Percentiles rank a stretch among this genome's conserved stretches.
These are phyloP conservation scores for Casuarina equisetifolia DNA, from an alignment of 306 rosid species.

Conservation along the genomic window DNA sequence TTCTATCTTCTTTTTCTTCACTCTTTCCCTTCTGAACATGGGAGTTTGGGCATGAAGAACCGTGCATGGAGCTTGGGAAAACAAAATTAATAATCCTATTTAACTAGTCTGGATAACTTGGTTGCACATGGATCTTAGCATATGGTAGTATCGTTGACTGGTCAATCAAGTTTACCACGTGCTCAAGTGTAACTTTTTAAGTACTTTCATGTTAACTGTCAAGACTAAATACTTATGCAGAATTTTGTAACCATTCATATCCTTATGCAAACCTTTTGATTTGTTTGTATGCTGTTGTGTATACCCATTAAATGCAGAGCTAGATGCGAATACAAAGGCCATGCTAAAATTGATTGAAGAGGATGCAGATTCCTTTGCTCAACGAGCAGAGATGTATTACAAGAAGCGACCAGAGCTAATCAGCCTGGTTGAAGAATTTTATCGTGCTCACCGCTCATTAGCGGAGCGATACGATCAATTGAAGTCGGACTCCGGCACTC, in stretches of 20 bases:
- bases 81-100: no score
- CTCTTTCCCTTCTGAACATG: not conserved
- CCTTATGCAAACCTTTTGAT: not conserved
- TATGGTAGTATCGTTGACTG: not conserved
- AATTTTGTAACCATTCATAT: no score
- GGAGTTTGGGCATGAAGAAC: not conserved
- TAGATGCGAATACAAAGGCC: slow-evolving; percentile 64
- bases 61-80: not conserved
- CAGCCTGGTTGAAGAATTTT: slow-evolving; percentile 79
- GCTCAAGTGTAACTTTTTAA: no score
- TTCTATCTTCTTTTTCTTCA: not conserved
- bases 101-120: not conserved
- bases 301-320: slow-evolving; percentile 41
- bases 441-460: slow-evolving; percentile 68
- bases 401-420: slow-evolving; percentile 78
- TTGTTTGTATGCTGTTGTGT: slow-evolving; percentile 7
- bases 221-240: no score
- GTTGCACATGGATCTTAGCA: not conserved
- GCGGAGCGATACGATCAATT: slow-evolving; percentile 78
- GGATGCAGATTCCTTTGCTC: slow-evolving; percentile 85
- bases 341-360: slow-evolving; percentile 69
- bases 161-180: not conserved
- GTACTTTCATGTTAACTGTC: no score
- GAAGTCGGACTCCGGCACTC: slow-evolving; percentile 55
- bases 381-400: slow-evolving; percentile 96